Evolutionary conservation across 2,329 filamentous ascomycete species (phyloP).

Genomic region (Colletotrichum aenigma): DNA sequence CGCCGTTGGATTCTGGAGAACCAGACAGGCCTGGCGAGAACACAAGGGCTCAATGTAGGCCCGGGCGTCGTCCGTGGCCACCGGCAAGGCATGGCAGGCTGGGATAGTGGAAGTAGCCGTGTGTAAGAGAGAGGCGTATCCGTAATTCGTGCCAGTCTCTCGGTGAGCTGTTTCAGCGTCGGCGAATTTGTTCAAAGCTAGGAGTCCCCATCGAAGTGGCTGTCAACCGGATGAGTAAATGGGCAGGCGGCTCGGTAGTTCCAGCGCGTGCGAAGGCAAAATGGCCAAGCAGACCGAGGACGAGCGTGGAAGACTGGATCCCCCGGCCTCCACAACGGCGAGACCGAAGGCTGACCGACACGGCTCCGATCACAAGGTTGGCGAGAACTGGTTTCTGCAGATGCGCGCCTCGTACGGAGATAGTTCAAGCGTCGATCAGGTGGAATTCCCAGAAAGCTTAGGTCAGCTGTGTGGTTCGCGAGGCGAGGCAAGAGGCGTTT

Average conservation of each 20-base stretch:
- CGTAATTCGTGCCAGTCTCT: constrained; percentile 3
- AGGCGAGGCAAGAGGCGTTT: constrained; percentile 1
- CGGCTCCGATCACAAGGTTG: constrained; percentile 12
- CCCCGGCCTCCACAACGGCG: constrained; percentile 7
- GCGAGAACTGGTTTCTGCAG: not conserved
- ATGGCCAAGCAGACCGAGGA: constrained; percentile 5
- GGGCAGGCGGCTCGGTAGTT: not conserved
- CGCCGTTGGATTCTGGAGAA: not conserved
- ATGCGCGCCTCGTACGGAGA: not conserved
- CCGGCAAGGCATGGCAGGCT: constrained; percentile 1
- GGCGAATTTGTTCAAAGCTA: constrained; percentile 5
- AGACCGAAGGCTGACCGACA: constrained; percentile 15
- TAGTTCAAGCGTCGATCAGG: not conserved
- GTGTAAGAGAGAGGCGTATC: not conserved
- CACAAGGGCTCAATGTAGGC: constrained; percentile 3
- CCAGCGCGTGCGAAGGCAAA: not conserved
- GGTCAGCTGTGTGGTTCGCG: constrained; percentile 7
- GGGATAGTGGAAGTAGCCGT: constrained; percentile 14
- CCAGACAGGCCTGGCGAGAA: not conserved
- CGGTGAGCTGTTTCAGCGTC: constrained; percentile 11
- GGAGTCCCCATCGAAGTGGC: not conserved
- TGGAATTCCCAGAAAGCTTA: constrained; percentile 3
- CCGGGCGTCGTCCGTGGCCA: constrained; percentile 9
- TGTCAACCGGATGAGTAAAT: not conserved
- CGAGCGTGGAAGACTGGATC: not conserved